Conservation (phyloP, 2,329 filamentous ascomycete genomes). For the Fusarium pilosicola region DNA sequence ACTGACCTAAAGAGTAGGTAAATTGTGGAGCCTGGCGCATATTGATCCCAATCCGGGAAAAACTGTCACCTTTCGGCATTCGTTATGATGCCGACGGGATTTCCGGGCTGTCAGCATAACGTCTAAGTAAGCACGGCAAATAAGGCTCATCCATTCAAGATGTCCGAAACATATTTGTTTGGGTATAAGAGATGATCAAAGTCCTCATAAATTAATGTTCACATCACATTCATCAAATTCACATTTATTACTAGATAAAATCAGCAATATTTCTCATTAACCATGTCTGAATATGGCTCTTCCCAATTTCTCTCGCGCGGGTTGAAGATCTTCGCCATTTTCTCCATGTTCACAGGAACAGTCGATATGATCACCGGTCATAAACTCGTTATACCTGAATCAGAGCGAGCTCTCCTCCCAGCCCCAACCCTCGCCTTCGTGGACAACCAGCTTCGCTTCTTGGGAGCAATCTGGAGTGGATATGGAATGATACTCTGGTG, state of each 20-base stretch:
- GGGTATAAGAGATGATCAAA: background rate
- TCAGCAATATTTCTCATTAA: accelerated
- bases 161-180: accelerated
- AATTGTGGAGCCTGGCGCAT: background rate
- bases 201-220: accelerated
- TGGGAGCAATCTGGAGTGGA: constrained; percentile 6
- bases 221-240: accelerated
- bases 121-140: background rate
- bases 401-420: background rate
- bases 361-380: background rate
- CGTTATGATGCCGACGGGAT: background rate
- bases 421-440: background rate
- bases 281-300: background rate
- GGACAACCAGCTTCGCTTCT: constrained; percentile 9
- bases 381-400: background rate
- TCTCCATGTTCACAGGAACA: background rate
- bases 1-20: accelerated
- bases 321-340: background rate
- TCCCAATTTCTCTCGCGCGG: background rate
- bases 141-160: background rate
- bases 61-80: background rate
- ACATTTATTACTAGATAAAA: background rate
- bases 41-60: background rate
- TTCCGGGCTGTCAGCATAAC: background rate
- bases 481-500: constrained; percentile 1